A percentile compares a stretch with the other conserved stretches of the same genome.
phyloP scores from a whole-genome alignment of 208 protist genomes.

The Leishmania major region DNA sequence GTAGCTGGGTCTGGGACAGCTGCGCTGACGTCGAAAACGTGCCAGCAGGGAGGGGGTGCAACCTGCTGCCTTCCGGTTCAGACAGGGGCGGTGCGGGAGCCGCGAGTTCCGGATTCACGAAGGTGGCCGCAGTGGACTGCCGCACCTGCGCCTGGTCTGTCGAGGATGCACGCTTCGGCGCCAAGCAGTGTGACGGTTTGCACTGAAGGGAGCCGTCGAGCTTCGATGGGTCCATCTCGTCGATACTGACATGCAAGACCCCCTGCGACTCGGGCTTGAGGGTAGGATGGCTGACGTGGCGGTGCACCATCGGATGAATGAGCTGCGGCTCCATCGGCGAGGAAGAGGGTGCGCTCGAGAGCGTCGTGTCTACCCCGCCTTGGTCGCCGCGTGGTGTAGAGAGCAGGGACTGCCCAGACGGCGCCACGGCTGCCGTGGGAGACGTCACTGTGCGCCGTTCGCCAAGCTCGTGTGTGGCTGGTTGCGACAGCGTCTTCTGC shows the following conservation, averaged over 20 bases:
- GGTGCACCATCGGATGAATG: conserved; percentile 25
- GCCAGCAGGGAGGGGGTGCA: conserved; percentile 2
- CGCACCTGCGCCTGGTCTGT: neutral
- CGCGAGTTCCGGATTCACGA: conserved; percentile 1
- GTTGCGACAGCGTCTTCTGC: neutral
- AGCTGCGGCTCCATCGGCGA: conserved; percentile 27
- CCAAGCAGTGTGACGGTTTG: neutral
- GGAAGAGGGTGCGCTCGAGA: conserved; percentile 31
- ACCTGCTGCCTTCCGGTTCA: conserved; percentile 3
- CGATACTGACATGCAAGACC: conserved; percentile 8
- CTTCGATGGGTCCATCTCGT: neutral
- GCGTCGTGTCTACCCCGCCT: neutral
- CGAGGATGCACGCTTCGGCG: neutral
- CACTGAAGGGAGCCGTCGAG: conserved; percentile 10
- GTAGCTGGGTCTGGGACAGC: neutral
- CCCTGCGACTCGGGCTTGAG: conserved; percentile 1
- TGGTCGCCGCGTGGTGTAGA: neutral
- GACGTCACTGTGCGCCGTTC: neutral
- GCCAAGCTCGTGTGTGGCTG: neutral
- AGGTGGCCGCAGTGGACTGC: neutral
- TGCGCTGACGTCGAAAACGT: conserved; percentile 10
- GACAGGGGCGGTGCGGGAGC: conserved; percentile 1
- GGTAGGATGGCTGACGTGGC: conserved; percentile 9
- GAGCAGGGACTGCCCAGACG: neutral
- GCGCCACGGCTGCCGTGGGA: neutral